Base-by-base conservation (phyloP, 345 rosid genomes). In the Hibiscus syriacus region DNA sequence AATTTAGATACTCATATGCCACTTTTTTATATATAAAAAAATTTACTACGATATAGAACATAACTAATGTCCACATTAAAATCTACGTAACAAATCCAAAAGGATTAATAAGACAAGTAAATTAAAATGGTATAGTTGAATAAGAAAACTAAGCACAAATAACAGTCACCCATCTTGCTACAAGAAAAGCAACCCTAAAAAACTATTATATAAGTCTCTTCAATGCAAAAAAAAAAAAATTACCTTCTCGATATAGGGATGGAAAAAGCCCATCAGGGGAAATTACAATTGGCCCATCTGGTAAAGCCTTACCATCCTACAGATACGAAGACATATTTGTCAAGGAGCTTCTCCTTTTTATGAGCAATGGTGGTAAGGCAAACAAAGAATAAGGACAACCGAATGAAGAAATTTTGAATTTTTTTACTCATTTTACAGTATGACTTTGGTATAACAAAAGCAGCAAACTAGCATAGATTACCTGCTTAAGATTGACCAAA, bases 261-360 rank as follows among this genome's bases (percentile, higher is more conserved):
- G 99, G 99, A 75, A 94, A 85, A 72, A 94, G 86, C 8, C 99
- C 99, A 79, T 94, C 99, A 0, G 99, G 99, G 64, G 99, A 94
- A 72, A 94, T 94, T 66, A 94, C 92, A 74, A 91, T 88, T 13
- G 99, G 99, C 41, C 99, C 99, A 70, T 94, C 98, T 22, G 99
- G 99, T 74, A 94, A 86, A 61, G 88, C 87, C 78, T 87, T 91
- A 52, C 98, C 99, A 57, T 94, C 90, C 99, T 91, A 80, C 22
- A 62, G 63, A 60, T 64, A 66, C 27, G 2, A 67, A 14, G 71
- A 49, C 1, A 73, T 16, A 2, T 48, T 49, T 2, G 6, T 66
- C 53, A 30, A 26, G 10, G 11, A 3, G 7, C 8, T 63, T 23
- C 34, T 25, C 38, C 54, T 8, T 43, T 62, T 23, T 22, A 63